These are phyloP conservation scores for Aspergillus pseudonomiae DNA, from an alignment of 2,329 filamentous ascomycete genomes.

Conservation along the genomic window DNA sequence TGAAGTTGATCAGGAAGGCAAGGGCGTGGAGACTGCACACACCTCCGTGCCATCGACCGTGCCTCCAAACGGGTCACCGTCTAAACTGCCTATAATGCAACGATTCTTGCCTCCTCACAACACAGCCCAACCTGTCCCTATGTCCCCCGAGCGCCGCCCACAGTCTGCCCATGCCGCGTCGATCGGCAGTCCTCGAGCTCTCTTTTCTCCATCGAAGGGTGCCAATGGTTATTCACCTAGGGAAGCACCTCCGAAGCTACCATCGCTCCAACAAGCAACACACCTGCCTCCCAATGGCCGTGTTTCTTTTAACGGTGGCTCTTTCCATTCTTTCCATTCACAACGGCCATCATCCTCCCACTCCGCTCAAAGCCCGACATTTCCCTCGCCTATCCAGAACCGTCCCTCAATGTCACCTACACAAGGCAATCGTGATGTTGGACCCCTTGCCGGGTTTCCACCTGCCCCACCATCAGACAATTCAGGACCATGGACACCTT, in stretches of 20 bases:
- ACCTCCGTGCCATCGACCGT: conserved; percentile 22
- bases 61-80: conserved; percentile 26
- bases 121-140: conserved; percentile 16
- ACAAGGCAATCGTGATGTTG: conserved; percentile 53
- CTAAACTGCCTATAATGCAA: conserved; percentile 22
- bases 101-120: conserved; percentile 18
- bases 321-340: conserved; percentile 39
- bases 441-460: conserved; percentile 49
- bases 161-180: conserved; percentile 27
- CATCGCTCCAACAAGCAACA: conserved; percentile 31
- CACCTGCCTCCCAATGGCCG: conserved; percentile 33
- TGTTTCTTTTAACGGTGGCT: conserved; percentile 22
- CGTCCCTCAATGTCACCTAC: conserved; percentile 53
- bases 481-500: conserved; percentile 36
- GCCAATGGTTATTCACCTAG: conserved; percentile 32
- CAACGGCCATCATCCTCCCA: conserved; percentile 48
- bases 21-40: conserved; percentile 19
- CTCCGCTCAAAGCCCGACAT: conserved; percentile 35
- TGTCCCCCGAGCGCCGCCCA: conserved; percentile 36
- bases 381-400: conserved; percentile 47
- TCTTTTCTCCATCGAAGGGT: conserved; percentile 38
- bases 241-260: conserved; percentile 29
- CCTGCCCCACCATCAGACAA: conserved; percentile 33
- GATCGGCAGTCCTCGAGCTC: conserved; percentile 32
- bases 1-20: conserved; percentile 23